Conservation (phyloP, 2,329 filamentous ascomycete genomes). For the Shiraia bambusicola region DNA sequence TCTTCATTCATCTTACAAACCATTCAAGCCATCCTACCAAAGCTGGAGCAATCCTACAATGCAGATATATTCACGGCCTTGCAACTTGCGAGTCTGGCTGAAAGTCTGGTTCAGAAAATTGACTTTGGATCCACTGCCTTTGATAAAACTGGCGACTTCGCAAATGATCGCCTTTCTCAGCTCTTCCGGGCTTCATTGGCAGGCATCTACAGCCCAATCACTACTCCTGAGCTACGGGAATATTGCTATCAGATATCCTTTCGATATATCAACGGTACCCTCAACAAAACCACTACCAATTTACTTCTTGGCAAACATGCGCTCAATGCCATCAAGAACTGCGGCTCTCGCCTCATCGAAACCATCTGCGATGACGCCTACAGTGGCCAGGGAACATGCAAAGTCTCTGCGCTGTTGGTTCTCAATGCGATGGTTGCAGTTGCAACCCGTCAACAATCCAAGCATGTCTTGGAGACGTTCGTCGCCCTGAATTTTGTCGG, state of each 20-base stretch:
- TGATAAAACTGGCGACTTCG: conserved; percentile 63
- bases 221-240: conserved; percentile 71
- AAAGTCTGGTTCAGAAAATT: conserved; percentile 70
- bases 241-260: conserved; percentile 92
- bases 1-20: conserved; percentile 81
- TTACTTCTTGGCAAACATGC: conserved; percentile 50
- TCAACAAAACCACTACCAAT: conserved; percentile 45
- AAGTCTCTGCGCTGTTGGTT: conserved; percentile 83
- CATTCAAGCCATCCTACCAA: conserved; percentile 83
- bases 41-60: conserved; percentile 74
- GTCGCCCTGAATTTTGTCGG: conserved; percentile 87
- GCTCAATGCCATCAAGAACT: conserved; percentile 71
- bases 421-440: conserved; percentile 75
- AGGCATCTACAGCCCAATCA: conserved; percentile 73
- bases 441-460: conserved; percentile 69
- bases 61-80: conserved; percentile 69
- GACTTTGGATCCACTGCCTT: conserved; percentile 56
- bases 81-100: conserved; percentile 75
- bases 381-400: conserved; percentile 76
- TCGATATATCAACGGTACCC: conserved; percentile 74
- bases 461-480: conserved; percentile 75
- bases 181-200: conserved; percentile 85
- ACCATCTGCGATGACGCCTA: conserved; percentile 92
- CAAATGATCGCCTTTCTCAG: conserved; percentile 87
- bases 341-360: conserved; percentile 80